A percentile compares a stretch with the other conserved stretches of the same genome.
phyloP scores from a whole-genome alignment of 2,329 filamentous ascomycete genomes.

The Xylariaceae sp. region DNA sequence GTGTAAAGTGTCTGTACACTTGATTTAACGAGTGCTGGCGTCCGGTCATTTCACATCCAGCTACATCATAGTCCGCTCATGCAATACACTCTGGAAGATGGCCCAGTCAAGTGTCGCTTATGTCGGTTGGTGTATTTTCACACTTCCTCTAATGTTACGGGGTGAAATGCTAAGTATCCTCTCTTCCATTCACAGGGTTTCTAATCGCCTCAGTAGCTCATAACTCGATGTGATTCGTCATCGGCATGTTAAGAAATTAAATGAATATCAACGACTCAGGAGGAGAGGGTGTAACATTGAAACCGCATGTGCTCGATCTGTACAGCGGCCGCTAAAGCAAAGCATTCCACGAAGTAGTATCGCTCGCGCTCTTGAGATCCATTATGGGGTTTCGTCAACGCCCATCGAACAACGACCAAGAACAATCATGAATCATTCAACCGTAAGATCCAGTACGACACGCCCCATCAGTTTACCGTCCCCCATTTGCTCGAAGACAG shows the following conservation, averaged over 20 bases:
- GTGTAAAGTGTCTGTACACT: too few relatives aligned
- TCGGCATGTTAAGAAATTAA: background rate
- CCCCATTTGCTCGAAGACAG: slow-evolving; percentile 15
- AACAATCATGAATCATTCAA: background rate
- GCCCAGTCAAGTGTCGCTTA: too few relatives aligned
- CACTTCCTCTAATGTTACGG: too few relatives aligned
- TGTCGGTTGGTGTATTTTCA: too few relatives aligned
- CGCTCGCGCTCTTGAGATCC: background rate
- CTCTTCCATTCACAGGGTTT: too few relatives aligned
- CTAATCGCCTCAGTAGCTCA: too few relatives aligned
- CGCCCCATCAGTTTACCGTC: slow-evolving; percentile 10
- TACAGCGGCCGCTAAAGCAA: background rate
- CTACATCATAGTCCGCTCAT: too few relatives aligned
- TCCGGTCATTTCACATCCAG: too few relatives aligned
- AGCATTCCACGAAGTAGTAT: background rate
- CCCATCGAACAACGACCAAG: background rate
- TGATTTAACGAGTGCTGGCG: too few relatives aligned
- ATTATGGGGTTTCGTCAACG: background rate
- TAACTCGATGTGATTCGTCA: too few relatives aligned
- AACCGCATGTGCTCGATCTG: background rate
- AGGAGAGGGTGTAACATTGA: background rate
- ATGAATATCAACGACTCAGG: background rate
- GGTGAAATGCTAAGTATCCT: too few relatives aligned
- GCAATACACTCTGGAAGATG: too few relatives aligned
- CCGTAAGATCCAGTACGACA: slow-evolving; percentile 15